Base-by-base conservation (phyloP, 345 rosid species). In the Punica granatum region DNA sequence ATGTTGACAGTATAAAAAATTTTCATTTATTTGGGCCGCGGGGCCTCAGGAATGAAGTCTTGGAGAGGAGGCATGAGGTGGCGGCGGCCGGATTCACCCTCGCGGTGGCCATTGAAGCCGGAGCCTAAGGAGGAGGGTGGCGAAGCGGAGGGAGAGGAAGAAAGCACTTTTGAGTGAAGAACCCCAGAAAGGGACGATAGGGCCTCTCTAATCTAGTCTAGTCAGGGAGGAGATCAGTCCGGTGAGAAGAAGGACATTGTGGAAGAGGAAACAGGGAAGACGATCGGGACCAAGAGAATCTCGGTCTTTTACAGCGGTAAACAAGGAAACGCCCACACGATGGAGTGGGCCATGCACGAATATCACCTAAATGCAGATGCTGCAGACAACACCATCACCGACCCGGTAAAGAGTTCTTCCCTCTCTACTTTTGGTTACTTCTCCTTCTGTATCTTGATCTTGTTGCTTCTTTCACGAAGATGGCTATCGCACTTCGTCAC, bases 101-200 rank as follows among this genome's bases (percentile, higher is more conserved):
- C 4, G 82, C 81, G 71, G 85, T 81, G 69, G 90, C 87, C 88
- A 86, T 89, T 26, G 61, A 7, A 56, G 61, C 61, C 26, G 34
- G 7, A 56, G 58, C 58, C 58, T 32, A 23, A 1, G 53, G 0
- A 16, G 61, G 16, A 7, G 15, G 60, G 18, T 26, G 36, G 32
- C 6, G 49, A n/a, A 33, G 60, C 0, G 60, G 31, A 37, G 4
- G 25, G 5, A 0, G 43, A n/a, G 25, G 19, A 36, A 16, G 37
- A 39, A 5, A 4, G 41, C 6, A 5, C 41, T 37, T 37, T 37
- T 11, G 41, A 37, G 28, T 1, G 69, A 66, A 41, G 69, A 66
- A 31, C 69, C 69, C 14, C 61, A 34, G 61, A 51, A 23, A 31
- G 3, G 10, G 54, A 32, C 5, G 61, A 26, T 30, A 28, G 33